Base-by-base conservation (phyloP, 305 asterid genomes). In the Coffea humblotiana region DNA sequence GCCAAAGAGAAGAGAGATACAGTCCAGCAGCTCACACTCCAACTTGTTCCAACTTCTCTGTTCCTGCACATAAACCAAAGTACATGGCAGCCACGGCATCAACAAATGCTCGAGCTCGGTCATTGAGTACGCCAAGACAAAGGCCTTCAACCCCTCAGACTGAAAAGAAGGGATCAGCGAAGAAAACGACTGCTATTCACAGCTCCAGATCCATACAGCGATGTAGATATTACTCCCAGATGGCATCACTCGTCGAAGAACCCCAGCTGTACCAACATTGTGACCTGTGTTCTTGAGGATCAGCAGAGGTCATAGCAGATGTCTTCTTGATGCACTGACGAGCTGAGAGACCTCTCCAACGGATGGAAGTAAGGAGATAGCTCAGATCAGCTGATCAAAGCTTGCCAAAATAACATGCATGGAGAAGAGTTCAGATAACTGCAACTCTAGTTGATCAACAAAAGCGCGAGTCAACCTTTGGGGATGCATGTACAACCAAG, bases 1-100 rank as follows among this genome's bases (percentile, higher is more conserved):
- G 52, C 67, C 84, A 54, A 69, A 82, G 81, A 43, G 82, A 77
- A 74, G 87, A 72, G 40, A 48, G 40, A 35, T 81, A 64, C 61
- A 75, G 84, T 76, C 82, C 68, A 80, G 69, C 85, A 58, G 77
- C 91, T 16, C 88, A 88, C 81, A 83, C 90, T 8, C 89, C 92
- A 37, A 85, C 84, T 64, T 83, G 85, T 72, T 74, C 87, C 8
- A 77, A 58, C n/a, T 83, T 67, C 83, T 83, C 88, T 14, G 79
- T 74, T 80, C 77, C 85, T 3, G 79, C 78, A 71, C 68, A 88
- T 47, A 79, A 73, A 75, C 98, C 98, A 3, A 89, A 85, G 78
- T 95, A 93, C 56, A 93, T 95, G 99, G 91, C 92, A 0, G 87
- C 92, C 61, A 95, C 98, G 19, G 94, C 88, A 71, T 92, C 98